phyloP scores from a whole-genome alignment of 768 basidiomycete genomes.

The Tricholoma terreum region DNA sequence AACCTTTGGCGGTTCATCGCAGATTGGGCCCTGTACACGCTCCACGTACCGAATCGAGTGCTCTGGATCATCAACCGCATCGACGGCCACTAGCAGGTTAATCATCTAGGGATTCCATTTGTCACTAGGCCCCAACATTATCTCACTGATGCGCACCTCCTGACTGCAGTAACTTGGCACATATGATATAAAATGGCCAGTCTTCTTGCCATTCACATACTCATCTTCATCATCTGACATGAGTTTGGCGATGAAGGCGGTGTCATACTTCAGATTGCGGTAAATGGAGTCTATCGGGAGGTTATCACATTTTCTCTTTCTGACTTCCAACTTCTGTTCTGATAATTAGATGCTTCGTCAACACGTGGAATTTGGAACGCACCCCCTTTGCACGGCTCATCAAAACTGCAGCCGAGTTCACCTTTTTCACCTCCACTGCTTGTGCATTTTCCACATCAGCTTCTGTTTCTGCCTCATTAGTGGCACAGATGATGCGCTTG shows the following conservation, averaged over 20 bases:
- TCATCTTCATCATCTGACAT: conserved; percentile 20
- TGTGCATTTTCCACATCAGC: not conserved
- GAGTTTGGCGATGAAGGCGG: conserved; percentile 6
- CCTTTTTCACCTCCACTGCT: not conserved
- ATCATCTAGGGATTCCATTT: conserved; percentile 2
- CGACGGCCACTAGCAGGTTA: conserved; percentile 8
- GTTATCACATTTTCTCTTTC: conserved; percentile 1
- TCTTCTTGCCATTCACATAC: conserved; percentile 4
- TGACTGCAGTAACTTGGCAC: not conserved
- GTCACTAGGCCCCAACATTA: not conserved
- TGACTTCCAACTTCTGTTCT: conserved; percentile 14
- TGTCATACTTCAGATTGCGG: conserved; percentile 8
- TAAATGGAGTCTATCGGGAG: conserved; percentile 4
- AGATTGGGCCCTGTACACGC: conserved; percentile 1
- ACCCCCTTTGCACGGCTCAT: not conserved
- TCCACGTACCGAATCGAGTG: not conserved
- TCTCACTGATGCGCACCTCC: not conserved
- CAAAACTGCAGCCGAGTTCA: not conserved
- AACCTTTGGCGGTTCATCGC: conserved; percentile 9
- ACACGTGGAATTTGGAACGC: not conserved
- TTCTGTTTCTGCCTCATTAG: not conserved
- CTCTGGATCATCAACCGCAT: conserved; percentile 3
- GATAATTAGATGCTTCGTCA: not conserved
- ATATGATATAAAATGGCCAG: not conserved
- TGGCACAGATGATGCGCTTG: not conserved